Evolutionary conservation across 768 basidiomycete species (phyloP).

Genomic region (Pleurotus ostreatus): DNA sequence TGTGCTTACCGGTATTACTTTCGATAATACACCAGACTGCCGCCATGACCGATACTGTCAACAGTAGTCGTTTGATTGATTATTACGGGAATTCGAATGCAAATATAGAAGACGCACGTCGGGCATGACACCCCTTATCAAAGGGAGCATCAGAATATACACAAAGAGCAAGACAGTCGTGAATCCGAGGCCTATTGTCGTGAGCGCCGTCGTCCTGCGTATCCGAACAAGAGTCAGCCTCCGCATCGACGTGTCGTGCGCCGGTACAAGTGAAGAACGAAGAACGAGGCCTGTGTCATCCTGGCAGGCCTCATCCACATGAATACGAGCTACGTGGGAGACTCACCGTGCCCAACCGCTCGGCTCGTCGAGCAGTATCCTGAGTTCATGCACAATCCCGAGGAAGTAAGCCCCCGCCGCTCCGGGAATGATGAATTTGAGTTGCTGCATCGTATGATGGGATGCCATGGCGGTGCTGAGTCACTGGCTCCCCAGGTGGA

Average conservation of each 20-base stretch:
- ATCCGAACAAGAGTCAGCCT: neutral
- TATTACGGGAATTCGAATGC: too few relatives aligned
- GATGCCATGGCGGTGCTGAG: neutral
- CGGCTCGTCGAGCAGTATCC: conserved; percentile 28
- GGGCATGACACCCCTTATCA: conserved; percentile 62
- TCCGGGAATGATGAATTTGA: conserved; percentile 77
- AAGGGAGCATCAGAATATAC: conserved; percentile 66
- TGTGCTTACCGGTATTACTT: conserved; percentile 55
- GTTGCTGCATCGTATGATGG: conserved; percentile 59
- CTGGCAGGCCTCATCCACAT: neutral
- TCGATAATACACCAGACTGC: conserved; percentile 63
- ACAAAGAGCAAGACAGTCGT: conserved; percentile 69
- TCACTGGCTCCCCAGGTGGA: too few relatives aligned
- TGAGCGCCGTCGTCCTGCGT: conserved; percentile 47
- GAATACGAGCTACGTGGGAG: neutral
- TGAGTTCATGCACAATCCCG: conserved; percentile 49
- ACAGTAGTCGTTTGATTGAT: neutral
- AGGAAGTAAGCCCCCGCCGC: conserved; percentile 59
- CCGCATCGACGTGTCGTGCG: neutral
- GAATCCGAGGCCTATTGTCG: conserved; percentile 50
- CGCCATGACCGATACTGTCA: conserved; percentile 71
- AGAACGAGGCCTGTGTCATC: too few relatives aligned
- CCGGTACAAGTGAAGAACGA: neutral
- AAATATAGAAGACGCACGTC: conserved; percentile 44
- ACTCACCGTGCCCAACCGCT: conserved; percentile 54